Evolutionary conservation across 345 rosid species (phyloP), one percentile per base, ranked within the genome.

Genomic region (Pugionium dolabratum): DNA sequence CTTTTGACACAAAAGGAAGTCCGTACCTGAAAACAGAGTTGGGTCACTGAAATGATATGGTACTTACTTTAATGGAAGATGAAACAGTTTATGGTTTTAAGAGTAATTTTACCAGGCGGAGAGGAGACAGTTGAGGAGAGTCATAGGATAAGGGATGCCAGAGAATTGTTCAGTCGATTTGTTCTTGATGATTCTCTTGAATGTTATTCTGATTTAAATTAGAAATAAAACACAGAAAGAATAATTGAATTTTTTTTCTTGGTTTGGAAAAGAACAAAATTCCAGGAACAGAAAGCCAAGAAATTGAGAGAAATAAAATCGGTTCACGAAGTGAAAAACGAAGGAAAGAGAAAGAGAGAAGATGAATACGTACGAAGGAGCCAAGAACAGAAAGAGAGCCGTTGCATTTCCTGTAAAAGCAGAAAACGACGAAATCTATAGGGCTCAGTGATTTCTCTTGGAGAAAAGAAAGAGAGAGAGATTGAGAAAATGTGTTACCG

Each of bases 111-210:
- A 94, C 99, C 99, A 94, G 4, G 97, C 93, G 11, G 99, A 86
- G 59, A 94, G 96, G 67, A 94, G 96, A 69, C 96, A 88, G 84
- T 94, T 94, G 81, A 94, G 95, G 64, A 94, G 67, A 29, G 99
- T 88, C 99, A 94, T 90, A 31, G 82, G 85, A 57, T 94, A 94
- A 2, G 99, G 99, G n/a, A 94, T 77, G 29, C 99, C 99, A 4
- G 99, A 94, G 83, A 91, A 94, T 55, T 90, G 86, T 74, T 94
- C 95, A 0, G 97, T 90, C 0, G 95, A 84, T 59, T 76, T 84
- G 72, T 73, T 78, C 70, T 51, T 72, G 53, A 88, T 53, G 71
- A 94, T 75, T 83, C 97, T 87, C 84, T 57, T 86, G 81, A 90
- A 91, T 18, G 99, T 94, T 60, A 94, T 88, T 86, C 99, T 93